Base-by-base conservation (phyloP, 139 green algal species). In the Prasinococcaceae sp. region DNA sequence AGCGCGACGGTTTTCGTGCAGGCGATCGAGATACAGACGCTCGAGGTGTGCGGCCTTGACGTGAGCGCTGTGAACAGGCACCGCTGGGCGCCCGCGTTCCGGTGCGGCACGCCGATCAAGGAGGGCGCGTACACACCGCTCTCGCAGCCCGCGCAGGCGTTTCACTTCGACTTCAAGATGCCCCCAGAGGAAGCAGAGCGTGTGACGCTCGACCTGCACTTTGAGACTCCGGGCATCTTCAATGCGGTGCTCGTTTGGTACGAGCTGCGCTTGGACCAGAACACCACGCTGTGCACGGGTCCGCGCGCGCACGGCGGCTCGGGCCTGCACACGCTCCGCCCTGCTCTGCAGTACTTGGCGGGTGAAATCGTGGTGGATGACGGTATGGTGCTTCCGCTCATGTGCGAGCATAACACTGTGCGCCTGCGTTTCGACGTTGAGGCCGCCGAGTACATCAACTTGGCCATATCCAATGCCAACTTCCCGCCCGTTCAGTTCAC, bases 261-360 rank as follows among this genome's bases (percentile, higher is more conserved):
- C 53, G 48, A 61, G 2, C 35, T 69, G 8, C 30, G 56, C 5
- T 19, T 69, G 36, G 48, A 52, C 44, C 33, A 63, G 3, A 38
- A 53, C 38, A 58, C 64, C n/a, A 45, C 24, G 6, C 35, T 69
- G 9, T 53, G 38, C 30, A 69, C 53, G 23, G 41, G 41, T 16
- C 51, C 40, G 2, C 47, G 39, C 3, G 35, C 16, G 46, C n/a
- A n/a, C n/a, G n/a, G n/a, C n/a, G n/a, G n/a, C n/a, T n/a, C 8
- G 6, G 61, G 70, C 23, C 58, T 73, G 46, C 48, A 36, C 27
- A 61, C 48, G 37, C 46, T 86, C 44, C 51, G 66, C 28, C 75
- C 82, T 2, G 77, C 72, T 0, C 9, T 88, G 43, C 81, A 88
- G 50, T 90, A 79, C 66, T 62, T 88, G 22, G 43, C 69, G 2